Conservation (phyloP, 2,329 filamentous ascomycete genomes). For the Sporothrix dimorphospora region DNA sequence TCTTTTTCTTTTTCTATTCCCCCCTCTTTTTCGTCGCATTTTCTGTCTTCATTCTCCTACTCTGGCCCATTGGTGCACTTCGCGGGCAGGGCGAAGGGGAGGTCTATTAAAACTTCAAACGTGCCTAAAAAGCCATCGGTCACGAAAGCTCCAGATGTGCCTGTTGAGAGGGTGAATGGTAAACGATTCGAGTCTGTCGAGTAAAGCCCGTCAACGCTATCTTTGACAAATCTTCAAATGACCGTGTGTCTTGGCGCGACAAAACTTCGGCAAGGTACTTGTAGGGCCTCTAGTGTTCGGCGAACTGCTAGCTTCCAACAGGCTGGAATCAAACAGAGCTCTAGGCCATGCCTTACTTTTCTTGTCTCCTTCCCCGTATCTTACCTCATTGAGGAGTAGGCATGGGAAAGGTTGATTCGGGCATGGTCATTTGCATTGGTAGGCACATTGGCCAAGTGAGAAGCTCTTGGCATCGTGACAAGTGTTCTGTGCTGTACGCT, state of each 20-base stretch:
- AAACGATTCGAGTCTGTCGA: background rate
- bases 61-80: too few relatives aligned
- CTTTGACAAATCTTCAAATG: background rate
- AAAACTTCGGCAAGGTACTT: slow-evolving; percentile 1
- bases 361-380: background rate
- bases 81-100: too few relatives aligned
- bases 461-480: background rate
- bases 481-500: background rate
- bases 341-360: background rate
- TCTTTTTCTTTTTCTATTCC: background rate
- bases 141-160: background rate
- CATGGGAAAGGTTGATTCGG: background rate
- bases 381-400: background rate
- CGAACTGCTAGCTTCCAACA: slow-evolving; percentile 2
- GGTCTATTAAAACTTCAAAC: too few relatives aligned
- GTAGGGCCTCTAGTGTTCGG: background rate
- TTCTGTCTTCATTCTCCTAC: too few relatives aligned
- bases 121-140: background rate
- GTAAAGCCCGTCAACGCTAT: background rate
- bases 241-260: slow-evolving; percentile 3
- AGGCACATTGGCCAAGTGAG: background rate
- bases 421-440: slow-evolving; percentile 7
- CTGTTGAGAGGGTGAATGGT: background rate
- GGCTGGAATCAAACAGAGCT: background rate
- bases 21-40: too few relatives aligned